Evolutionary conservation across 371 early-diverging fungal genomes (phyloP).

Genomic region (Mucor sp.): DNA sequence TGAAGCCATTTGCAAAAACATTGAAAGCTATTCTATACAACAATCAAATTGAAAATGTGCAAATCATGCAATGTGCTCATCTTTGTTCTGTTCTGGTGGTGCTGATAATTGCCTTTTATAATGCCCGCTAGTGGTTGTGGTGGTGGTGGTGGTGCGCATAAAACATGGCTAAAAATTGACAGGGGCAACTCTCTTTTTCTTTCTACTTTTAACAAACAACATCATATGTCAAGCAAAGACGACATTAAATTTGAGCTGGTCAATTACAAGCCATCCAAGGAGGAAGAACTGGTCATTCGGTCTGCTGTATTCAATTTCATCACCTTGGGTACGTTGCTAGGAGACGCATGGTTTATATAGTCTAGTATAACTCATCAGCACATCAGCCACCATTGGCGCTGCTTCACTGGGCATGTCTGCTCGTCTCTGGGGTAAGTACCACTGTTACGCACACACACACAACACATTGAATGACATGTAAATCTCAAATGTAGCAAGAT

Average conservation of each 20-base stretch:
- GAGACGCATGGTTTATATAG: not conserved
- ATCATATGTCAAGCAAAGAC: constrained; percentile 27
- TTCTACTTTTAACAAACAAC: not conserved
- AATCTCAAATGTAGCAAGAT: constrained; percentile 6
- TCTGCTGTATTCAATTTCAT: constrained; percentile 45
- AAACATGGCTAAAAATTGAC: not conserved
- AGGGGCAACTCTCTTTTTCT: not conserved
- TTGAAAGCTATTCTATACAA: not conserved
- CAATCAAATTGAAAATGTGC: constrained; percentile 1
- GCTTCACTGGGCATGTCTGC: constrained; percentile 45
- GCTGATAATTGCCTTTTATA: not conserved
- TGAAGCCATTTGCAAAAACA: constrained; percentile 2
- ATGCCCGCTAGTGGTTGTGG: no score
- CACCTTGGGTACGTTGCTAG: constrained; percentile 25
- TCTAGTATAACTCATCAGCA: not conserved
- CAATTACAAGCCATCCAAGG: constrained; percentile 29
- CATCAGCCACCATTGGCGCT: constrained; percentile 38
- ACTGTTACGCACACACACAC: no score
- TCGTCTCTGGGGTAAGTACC: constrained; percentile 31
- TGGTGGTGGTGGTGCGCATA: not conserved
- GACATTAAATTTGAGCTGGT: constrained; percentile 32
- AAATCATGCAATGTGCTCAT: not conserved
- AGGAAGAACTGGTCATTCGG: constrained; percentile 33
- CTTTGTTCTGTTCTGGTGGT: not conserved
- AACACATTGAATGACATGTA: not conserved